Base-by-base conservation (phyloP, 2,329 filamentous ascomycete genomes). In the Phaeophleospora eucalypticola region DNA sequence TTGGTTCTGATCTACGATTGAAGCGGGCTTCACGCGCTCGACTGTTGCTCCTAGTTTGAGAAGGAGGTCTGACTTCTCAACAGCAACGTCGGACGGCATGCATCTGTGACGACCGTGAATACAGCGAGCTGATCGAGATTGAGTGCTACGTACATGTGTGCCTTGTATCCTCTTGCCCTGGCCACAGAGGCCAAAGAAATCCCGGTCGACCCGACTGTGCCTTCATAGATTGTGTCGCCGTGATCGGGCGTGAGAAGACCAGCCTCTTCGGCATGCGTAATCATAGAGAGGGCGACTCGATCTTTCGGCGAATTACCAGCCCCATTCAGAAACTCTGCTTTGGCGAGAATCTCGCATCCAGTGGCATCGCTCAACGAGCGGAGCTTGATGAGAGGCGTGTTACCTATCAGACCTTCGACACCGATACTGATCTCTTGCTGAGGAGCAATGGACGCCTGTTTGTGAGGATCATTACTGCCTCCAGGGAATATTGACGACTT, bases 191-290 rank as follows among this genome's bases (percentile, higher is more conserved):
- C 93, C 8, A 98, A 77, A 14, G 90, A 96, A 59, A 98, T 97
- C 17, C 93, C 93, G 0, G 93, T 98, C 64, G 88, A 95, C 49
- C 93, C 93, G 14, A 95, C 90, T 1, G 93, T 98, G 56, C 93
- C 93, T 72, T 98, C 93, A 69, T 97, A 98, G 61, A 98, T 89
- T 36, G 87, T 94, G 67, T 98, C 93, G 51, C 91, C 91, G 17
- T 86, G 83, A 57, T 86, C 76, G 0, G 93, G 91, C 0, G 77
- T 78, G 37, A 98, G 71, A 15, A 90, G 74, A 2, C 89, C 89
- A 40, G 79, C 71, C 51, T 81, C 77, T 74, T 98, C 93, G 36
- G 90, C 93, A 64, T 75, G 74, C 47, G 81, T 72, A 65, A 98
- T 95, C 76, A 97, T 94, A 69, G 80, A 86, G 32, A 97, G 77